Evolutionary conservation across 169 alveolate genomes (phyloP), one percentile per base, ranked within the genome.

Genomic region (Nephromyces sp.): DNA sequence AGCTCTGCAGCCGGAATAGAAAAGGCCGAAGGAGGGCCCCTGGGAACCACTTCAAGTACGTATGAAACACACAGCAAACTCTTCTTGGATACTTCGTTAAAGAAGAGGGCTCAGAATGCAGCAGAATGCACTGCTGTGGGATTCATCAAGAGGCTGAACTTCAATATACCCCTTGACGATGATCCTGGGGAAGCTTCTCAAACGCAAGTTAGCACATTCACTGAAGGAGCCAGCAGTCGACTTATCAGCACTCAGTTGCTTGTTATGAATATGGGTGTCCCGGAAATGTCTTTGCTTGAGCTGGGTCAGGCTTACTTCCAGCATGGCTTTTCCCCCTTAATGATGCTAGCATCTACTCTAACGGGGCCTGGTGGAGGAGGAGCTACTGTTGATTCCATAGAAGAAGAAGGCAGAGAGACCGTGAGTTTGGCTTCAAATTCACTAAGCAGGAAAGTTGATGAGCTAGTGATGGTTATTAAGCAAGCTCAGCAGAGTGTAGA

Each of bases 401-500:
- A 43, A 27, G 80, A 69, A 15, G 80, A 67, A 3, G 75, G 31
- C 52, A 68, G 32, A 32, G 74, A 28, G 32, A 70, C 21, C 3
- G 74, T 64, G 65, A 68, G 67, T 8, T 27, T 8, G 66, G 67
- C 21, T n/a, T 21, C 67, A 1, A 66, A 66, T 3, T 43, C 67
- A 6, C 76, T 92, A 27, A 84, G 84, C 57, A 87, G 86, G 62
- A 87, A 87, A 69, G 74, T 90, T 3, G 80, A 85, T 29, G 96
- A 95, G 76, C 82, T 93, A 8, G 88, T 89, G 68, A 86, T 93
- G 28, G 93, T 95, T 34, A 81, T 95, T 71, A 90, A 90, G 69
- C 92, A 93, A 83, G 93, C 96, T 72, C 92, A 89, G 30, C 88
- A 93, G 73, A 92, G 91, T 80, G 90, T 92, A 4, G 93, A 92